A percentile compares a stretch with the other conserved stretches of the same genome.
These are phyloP conservation scores for Cryptosporidium sp. DNA, from an alignment of 169 alveolate species.

Conservation along the genomic window DNA sequence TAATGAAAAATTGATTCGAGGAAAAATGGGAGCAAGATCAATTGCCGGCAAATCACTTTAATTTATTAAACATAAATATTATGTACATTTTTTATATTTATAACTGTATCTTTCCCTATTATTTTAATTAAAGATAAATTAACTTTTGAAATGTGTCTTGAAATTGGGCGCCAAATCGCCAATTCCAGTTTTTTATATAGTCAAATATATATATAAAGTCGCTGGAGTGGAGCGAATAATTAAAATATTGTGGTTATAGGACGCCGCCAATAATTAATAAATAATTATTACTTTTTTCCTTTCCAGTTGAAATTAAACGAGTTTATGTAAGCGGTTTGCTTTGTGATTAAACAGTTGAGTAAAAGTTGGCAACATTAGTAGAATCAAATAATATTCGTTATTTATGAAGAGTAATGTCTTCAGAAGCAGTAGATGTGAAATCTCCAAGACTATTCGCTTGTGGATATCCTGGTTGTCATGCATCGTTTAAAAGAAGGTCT, in stretches of 20 bases:
- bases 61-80: too few species aligned
- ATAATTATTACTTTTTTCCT: conserved; percentile 16
- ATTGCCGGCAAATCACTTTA: background rate
- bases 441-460: conserved; percentile 76
- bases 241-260: conserved; percentile 30
- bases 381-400: conserved; percentile 30
- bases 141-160: conserved; percentile 39
- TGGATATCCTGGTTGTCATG: conserved; percentile 77
- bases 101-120: background rate
- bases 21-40: background rate
- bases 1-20: background rate
- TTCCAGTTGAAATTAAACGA: conserved; percentile 34
- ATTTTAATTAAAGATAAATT: background rate
- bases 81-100: background rate
- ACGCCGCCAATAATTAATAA: conserved; percentile 65
- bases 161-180: conserved; percentile 20
- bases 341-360: conserved; percentile 48
- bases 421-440: conserved; percentile 76
- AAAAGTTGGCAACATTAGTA: conserved; percentile 27
- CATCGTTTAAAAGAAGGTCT: conserved; percentile 75
- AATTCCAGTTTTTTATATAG: conserved; percentile 31
- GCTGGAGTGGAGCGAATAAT: conserved; percentile 72
- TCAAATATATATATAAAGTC: conserved; percentile 29
- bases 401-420: conserved; percentile 77
- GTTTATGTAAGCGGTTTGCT: conserved; percentile 59